These are phyloP conservation scores for Yarrowia galli DNA, from an alignment of 1,139 yeast species.

Conservation along the genomic window DNA sequence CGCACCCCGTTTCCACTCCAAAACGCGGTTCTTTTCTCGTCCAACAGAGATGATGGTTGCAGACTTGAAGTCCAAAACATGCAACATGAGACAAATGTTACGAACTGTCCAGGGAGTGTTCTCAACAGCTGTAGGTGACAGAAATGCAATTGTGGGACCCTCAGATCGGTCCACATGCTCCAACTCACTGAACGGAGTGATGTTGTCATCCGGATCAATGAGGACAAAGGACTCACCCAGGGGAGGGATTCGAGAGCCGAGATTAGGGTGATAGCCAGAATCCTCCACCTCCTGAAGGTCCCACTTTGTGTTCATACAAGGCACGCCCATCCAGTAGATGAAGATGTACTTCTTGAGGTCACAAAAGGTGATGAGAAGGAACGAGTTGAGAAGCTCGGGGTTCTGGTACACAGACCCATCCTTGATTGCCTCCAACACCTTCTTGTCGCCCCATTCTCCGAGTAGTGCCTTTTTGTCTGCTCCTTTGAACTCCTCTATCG, in stretches of 20 bases:
- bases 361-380: slow-evolving; percentile 73
- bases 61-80: not conserved
- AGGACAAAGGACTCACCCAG: not conserved
- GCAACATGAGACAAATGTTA: slow-evolving; percentile 24
- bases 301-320: slow-evolving; percentile 66
- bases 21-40: not conserved
- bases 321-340: slow-evolving; percentile 76
- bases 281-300: slow-evolving; percentile 41
- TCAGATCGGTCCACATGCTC: not conserved
- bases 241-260: not conserved
- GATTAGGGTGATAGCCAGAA: not conserved
- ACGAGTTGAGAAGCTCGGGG: slow-evolving; percentile 57
- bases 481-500: slow-evolving; percentile 80
- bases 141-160: not conserved
- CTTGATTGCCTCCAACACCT: slow-evolving; percentile 47
- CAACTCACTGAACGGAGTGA: slow-evolving; percentile 4
- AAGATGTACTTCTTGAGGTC: slow-evolving; percentile 89
- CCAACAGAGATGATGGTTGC: slow-evolving; percentile 4
- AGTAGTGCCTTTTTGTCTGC: slow-evolving; percentile 68
- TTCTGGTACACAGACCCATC: slow-evolving; percentile 51
- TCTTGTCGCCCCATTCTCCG: slow-evolving; percentile 55
- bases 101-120: slow-evolving; percentile 8
- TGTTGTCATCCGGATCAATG: slow-evolving; percentile 16
- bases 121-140: not conserved
- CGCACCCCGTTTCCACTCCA: slow-evolving; percentile 37